Conservation (phyloP, 148 eudicot genomes). For the Spergularia bocconei region DNA sequence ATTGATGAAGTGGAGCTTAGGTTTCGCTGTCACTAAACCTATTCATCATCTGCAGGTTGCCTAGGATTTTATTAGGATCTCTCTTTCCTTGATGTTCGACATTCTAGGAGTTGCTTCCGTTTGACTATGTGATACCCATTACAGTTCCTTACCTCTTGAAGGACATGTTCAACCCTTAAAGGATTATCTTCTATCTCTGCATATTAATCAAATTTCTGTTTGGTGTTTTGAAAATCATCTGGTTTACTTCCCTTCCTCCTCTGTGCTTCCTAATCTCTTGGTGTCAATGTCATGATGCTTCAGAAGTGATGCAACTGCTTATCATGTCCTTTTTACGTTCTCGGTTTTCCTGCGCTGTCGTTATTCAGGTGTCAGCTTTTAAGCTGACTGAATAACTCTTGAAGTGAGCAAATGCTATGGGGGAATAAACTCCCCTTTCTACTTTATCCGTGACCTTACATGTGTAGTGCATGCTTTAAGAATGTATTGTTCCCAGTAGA, state of each 20-base stretch:
- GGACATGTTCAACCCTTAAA: conserved; percentile 24
- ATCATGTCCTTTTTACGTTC: conserved; percentile 14
- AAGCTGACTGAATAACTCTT: not conserved
- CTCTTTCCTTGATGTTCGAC: conserved; percentile 31
- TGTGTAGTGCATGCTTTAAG: conserved; percentile 15
- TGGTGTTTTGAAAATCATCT: conserved; percentile 15
- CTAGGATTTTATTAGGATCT: conserved; percentile 37
- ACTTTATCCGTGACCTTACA: conserved; percentile 12
- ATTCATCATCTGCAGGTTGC: conserved; percentile 28
- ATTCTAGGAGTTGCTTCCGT: conserved; percentile 26
- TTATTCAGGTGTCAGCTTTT: conserved; percentile 13
- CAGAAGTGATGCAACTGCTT: conserved; percentile 19
- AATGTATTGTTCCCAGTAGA: conserved; percentile 14
- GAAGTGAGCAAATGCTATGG: conserved; percentile 7
- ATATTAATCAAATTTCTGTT: conserved; percentile 22
- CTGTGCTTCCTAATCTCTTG: conserved; percentile 21
- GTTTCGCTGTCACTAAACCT: conserved; percentile 25
- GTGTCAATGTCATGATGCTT: conserved; percentile 14
- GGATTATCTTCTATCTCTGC: conserved; percentile 19
- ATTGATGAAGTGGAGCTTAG: conserved; percentile 32
- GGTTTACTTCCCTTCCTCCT: conserved; percentile 24
- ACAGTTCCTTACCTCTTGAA: conserved; percentile 13
- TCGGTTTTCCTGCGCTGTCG: conserved; percentile 21
- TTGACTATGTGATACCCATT: conserved; percentile 21
- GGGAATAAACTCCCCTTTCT: conserved; percentile 13